Percentiles rank a stretch among this genome's conserved stretches.
Evolutionary conservation across 176 grass and related monocot genomes (phyloP).

Genomic region (Carex parvula): DNA sequence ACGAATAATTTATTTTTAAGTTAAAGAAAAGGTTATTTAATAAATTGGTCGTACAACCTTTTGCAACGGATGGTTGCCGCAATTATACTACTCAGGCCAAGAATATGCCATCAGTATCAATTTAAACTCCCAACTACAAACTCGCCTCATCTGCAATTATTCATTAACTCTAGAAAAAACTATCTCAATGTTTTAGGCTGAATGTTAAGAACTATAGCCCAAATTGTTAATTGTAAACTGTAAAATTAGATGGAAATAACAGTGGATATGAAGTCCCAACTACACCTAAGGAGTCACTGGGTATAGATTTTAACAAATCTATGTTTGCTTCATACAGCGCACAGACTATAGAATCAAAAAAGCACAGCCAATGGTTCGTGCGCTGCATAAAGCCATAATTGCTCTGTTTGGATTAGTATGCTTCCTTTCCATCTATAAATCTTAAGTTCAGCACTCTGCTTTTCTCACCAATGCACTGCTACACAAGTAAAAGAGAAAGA

Average conservation of each 20-base stretch:
- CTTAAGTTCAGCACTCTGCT: not conserved
- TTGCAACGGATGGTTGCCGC: not conserved
- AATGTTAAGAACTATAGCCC: no score
- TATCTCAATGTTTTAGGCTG: no score
- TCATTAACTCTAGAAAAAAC: not conserved
- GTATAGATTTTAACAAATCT: no score
- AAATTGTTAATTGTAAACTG: not conserved
- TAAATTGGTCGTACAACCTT: not conserved
- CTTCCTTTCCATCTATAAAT: slow-evolving; percentile 10
- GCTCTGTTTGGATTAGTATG: no score
- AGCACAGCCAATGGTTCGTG: no score
- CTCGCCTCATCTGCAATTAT: not conserved
- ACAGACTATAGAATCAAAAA: no score
- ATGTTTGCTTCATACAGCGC: no score
- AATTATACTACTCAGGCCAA: not conserved
- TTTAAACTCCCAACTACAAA: not conserved
- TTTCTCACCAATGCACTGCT: not conserved
- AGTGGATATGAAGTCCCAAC: not conserved
- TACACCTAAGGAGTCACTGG: not conserved
- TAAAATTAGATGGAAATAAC: not conserved
- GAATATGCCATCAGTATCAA: not conserved
- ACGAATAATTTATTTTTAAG: not conserved
- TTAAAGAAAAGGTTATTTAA: not conserved
- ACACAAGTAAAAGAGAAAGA: not conserved
- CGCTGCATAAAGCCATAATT: no score